These are phyloP conservation scores for Pholiota conissans DNA, from an alignment of 768 basidiomycete species.

Conservation along the genomic window DNA sequence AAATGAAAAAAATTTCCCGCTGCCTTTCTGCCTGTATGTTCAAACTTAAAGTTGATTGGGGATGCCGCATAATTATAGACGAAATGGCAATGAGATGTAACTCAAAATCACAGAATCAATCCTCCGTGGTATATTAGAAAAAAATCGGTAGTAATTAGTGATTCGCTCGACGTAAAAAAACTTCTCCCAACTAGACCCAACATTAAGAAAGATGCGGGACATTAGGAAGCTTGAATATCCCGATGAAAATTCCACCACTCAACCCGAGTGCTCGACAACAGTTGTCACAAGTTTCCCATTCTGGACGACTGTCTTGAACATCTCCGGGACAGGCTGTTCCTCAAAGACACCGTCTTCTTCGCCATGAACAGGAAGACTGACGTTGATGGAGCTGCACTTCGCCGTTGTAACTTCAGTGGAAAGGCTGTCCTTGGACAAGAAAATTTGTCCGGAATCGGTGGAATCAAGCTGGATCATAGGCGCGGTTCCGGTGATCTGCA, in stretches of 20 bases:
- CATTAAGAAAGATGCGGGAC: background rate
- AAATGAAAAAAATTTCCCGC: too few relatives aligned
- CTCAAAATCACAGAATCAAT: background rate
- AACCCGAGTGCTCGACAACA: conserved; percentile 82
- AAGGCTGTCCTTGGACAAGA: conserved; percentile 82
- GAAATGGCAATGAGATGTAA: too few relatives aligned
- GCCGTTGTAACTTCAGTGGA: conserved; percentile 85
- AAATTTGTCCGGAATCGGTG: conserved; percentile 94
- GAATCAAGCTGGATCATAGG: conserved; percentile 94
- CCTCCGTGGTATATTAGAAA: conserved; percentile 1
- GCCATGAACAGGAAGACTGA: conserved; percentile 81
- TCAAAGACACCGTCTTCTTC: conserved; percentile 92
- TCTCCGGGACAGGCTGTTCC: conserved; percentile 92
- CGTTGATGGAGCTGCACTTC: conserved; percentile 92
- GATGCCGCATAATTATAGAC: too few relatives aligned
- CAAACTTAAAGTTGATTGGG: too few relatives aligned
- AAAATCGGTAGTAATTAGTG: background rate
- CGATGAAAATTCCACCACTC: background rate
- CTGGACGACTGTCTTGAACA: conserved; percentile 84
- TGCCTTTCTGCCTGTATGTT: too few relatives aligned
- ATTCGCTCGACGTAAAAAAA: too few relatives aligned
- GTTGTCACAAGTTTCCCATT: conserved; percentile 85
- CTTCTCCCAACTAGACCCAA: background rate
- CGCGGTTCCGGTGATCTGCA: conserved; percentile 87
- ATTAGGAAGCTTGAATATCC: background rate